Percentiles rank a stretch among this genome's conserved stretches.
phyloP scores from a whole-genome alignment of 169 alveolate genomes.

The Neospora caninum region DNA sequence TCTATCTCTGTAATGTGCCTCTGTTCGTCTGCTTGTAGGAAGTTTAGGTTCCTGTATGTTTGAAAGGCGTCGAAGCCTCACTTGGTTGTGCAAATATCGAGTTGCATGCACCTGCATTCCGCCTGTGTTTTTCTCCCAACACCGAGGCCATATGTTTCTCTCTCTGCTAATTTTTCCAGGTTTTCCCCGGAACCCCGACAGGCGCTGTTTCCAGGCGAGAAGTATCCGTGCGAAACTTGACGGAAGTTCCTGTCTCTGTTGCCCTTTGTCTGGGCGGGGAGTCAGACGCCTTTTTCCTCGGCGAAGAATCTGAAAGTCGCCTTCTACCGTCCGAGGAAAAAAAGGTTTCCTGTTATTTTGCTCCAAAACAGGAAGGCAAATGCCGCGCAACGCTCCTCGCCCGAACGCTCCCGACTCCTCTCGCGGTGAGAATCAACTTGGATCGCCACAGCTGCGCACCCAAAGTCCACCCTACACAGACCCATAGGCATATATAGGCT shows the following conservation, averaged over 20 bases:
- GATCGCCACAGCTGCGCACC: too few species aligned
- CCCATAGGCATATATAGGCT: too few species aligned
- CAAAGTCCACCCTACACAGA: too few species aligned
- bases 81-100: too few species aligned
- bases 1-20: too few species aligned
- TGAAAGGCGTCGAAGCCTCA: too few species aligned
- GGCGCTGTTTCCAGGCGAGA: neutral
- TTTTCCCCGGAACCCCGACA: constrained; percentile 24
- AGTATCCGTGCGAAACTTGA: neutral
- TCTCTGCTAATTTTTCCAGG: neutral
- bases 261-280: neutral
- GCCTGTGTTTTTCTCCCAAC: too few species aligned
- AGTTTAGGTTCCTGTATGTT: too few species aligned
- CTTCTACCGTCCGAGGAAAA: neutral
- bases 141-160: too few species aligned
- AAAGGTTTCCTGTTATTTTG: neutral
- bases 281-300: neutral
- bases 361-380: neutral
- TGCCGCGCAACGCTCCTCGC: neutral
- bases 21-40: too few species aligned
- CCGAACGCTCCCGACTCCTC: neutral
- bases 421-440: neutral
- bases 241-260: constrained; percentile 12
- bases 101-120: too few species aligned
- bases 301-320: neutral